Percentiles rank a stretch among this genome's conserved stretches.
Conservation (phyloP, 2,329 filamentous ascomycete genomes). For the Aphanocladium album region DNA sequence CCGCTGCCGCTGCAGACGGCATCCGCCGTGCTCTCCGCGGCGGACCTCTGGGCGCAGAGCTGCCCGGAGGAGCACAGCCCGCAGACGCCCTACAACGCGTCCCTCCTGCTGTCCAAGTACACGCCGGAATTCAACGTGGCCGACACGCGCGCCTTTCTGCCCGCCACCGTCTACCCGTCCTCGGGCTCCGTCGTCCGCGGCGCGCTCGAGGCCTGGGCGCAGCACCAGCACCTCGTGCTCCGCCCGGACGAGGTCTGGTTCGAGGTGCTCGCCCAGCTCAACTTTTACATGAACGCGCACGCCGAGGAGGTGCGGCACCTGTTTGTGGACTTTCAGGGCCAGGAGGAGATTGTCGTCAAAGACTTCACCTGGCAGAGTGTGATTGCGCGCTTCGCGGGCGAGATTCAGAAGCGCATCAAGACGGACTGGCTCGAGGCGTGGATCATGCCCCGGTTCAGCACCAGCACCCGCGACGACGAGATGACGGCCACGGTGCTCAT, state of each 20-base stretch:
- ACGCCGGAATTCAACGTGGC: constrained; percentile 16
- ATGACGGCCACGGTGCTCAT: constrained; percentile 38
- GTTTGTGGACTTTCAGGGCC: constrained; percentile 42
- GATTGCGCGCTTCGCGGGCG: constrained; percentile 29
- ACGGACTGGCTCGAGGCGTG: constrained; percentile 37
- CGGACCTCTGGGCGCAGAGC: constrained; percentile 27
- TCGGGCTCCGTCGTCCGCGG: constrained; percentile 39
- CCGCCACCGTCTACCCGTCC: constrained; percentile 23
- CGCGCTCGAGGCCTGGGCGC: constrained; percentile 43
- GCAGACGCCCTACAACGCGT: constrained; percentile 19
- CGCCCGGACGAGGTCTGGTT: constrained; percentile 54
- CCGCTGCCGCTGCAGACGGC: constrained; percentile 22
- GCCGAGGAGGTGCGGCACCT: constrained; percentile 39
- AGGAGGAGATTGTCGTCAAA: constrained; percentile 34
- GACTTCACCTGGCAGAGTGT: constrained; percentile 23
- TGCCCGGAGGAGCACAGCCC: constrained; percentile 28
- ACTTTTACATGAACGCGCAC: constrained; percentile 44
- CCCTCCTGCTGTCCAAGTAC: constrained; percentile 27
- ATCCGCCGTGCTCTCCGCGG: constrained; percentile 22
- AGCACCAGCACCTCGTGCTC: constrained; percentile 44
- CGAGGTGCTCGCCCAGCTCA: constrained; percentile 47
- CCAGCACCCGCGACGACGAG: constrained; percentile 32
- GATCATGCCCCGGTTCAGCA: constrained; percentile 39
- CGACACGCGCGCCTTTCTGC: constrained; percentile 8
- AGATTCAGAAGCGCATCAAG: constrained; percentile 36